A percentile compares a stretch with the other conserved stretches of the same genome.
phyloP scores from a whole-genome alignment of 495 filamentous ascomycete genomes.

The Penicillium pulvis region DNA sequence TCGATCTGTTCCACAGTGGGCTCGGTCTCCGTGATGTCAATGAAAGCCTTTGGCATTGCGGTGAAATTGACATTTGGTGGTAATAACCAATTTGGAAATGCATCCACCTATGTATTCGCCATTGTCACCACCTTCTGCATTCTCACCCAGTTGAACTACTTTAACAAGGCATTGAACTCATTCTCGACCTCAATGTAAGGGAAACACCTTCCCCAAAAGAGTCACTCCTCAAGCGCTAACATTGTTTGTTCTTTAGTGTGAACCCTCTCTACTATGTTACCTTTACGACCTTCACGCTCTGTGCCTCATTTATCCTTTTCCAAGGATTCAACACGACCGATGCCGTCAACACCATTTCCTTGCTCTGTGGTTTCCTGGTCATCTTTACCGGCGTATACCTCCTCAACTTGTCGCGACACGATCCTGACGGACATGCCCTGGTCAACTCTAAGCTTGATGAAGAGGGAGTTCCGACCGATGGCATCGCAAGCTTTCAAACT shows the following conservation, averaged over 20 bases:
- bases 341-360: conserved; percentile 87
- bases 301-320: conserved; percentile 97
- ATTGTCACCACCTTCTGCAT: conserved; percentile 93
- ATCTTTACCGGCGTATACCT: conserved; percentile 98
- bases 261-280: conserved; percentile 99
- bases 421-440: conserved; percentile 75
- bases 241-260: conserved; percentile 59
- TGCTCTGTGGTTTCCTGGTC: conserved; percentile 91
- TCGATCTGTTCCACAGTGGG: conserved; percentile 97
- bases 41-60: conserved; percentile 97
- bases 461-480: conserved; percentile 87
- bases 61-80: conserved; percentile 89
- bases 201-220: not conserved
- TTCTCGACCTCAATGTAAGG: conserved; percentile 95
- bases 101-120: conserved; percentile 94
- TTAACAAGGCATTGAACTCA: conserved; percentile 97
- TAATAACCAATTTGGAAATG: conserved; percentile 90
- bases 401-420: conserved; percentile 87
- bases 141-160: conserved; percentile 98
- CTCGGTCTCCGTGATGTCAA: conserved; percentile 96
- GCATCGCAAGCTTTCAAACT: conserved; percentile 83
- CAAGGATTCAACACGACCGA: conserved; percentile 96
- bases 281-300: conserved; percentile 95
- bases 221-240: not conserved
- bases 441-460: conserved; percentile 63